These are phyloP conservation scores for Emiliania huxleyi DNA, from an alignment of 78 protist species.

Conservation along the genomic window DNA sequence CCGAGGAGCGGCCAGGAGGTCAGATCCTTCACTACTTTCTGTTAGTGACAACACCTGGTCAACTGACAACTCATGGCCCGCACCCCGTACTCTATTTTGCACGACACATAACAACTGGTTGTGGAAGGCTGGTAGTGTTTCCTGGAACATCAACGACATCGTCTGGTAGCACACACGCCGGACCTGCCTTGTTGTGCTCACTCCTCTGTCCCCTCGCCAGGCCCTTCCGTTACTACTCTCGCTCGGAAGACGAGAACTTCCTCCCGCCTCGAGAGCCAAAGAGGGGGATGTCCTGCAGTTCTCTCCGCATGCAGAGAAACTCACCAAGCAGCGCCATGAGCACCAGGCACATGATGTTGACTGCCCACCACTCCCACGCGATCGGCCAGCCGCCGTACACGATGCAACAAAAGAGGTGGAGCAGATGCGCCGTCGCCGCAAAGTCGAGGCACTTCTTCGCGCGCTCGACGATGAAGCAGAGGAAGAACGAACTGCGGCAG, in stretches of 20 bases:
- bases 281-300: background rate
- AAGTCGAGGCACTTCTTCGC: slow-evolving; percentile 20
- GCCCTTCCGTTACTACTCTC: too few relatives aligned
- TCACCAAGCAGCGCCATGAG: slow-evolving; percentile 8
- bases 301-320: background rate
- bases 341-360: background rate
- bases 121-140: too few relatives aligned
- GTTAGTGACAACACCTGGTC: too few relatives aligned
- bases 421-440: background rate
- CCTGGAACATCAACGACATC: too few relatives aligned
- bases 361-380: slow-evolving; percentile 16
- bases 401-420: background rate
- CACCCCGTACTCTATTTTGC: too few relatives aligned
- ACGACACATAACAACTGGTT: too few relatives aligned
- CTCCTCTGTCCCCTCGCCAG: too few relatives aligned
- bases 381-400: background rate
- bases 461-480: slow-evolving; percentile 1
- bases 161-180: too few relatives aligned
- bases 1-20: too few relatives aligned
- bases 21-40: too few relatives aligned
- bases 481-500: background rate
- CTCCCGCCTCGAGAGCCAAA: background rate
- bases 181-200: too few relatives aligned
- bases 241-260: background rate
- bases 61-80: too few relatives aligned